Evolutionary conservation across 2,329 filamentous ascomycete species (phyloP), one percentile per base, ranked within the genome.

Genomic region (Aspergillus tubingensis): DNA sequence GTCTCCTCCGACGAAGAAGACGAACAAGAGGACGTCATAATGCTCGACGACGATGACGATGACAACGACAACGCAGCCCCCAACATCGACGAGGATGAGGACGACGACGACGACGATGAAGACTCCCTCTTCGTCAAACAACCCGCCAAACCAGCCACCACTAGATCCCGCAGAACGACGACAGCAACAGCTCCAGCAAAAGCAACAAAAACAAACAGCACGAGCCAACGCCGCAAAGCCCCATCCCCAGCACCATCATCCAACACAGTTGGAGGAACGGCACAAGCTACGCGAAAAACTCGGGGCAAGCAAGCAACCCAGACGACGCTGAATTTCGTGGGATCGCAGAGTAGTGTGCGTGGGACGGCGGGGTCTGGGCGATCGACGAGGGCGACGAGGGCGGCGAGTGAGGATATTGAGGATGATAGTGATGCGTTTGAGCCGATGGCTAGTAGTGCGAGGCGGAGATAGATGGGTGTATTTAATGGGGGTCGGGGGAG

Each of bases 361-460:
- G 70, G 65, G 5, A 62, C 51, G 4, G 62, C 68, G 57, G 67
- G 70, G 48, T 67, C 73, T 44, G 32, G 32, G 10, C 69, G 73
- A 30, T 67, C 73, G 38, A 76, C 68, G 47, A 74, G 72, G 39
- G 71, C 67, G 19, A 61, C 71, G n/a, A 77, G 73, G 59, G 69
- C 74, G 8, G 60, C 76, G 10, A 78, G 76, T 54, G 77, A 77
- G 51, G 76, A 77, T 60, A 72, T 77, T 57, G 76, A 78, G 36
- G 76, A 79, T 55, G 76, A 77, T 51, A 76, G 77, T 54, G 79
- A 81, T 70, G 80, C 77, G 11, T 82, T 82, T 72, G 80, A 81
- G 65, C 75, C 79, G 27, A 70, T 73, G 67, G 66, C 65, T 25
- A 68, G 62, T 59, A 63, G 65, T 2, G 65, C 51, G 17, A 62